Evolutionary conservation across 768 basidiomycete species (phyloP).

Genomic region (Podaxis mareebaensis): DNA sequence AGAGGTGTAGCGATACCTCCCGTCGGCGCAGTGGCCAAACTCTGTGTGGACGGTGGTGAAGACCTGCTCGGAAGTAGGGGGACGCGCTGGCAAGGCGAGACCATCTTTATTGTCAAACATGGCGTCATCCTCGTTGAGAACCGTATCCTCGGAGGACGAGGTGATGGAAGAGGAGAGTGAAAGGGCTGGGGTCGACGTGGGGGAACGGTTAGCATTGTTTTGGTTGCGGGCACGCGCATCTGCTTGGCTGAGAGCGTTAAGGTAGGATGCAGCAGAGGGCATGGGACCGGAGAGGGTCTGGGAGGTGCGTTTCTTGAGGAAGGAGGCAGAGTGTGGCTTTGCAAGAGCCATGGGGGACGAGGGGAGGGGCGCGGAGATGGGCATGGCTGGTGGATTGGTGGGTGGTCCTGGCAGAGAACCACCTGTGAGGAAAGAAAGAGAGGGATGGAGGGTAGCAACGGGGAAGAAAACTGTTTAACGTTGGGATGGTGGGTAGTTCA

Average conservation of each 20-base stretch:
- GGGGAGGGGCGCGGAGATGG: conserved; percentile 19
- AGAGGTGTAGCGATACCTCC: conserved; percentile 68
- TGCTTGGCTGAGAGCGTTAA: conserved; percentile 45
- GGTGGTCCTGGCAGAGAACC: background rate
- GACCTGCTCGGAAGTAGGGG: conserved; percentile 80
- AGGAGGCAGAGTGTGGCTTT: conserved; percentile 43
- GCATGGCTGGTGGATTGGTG: background rate
- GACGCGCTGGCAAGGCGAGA: conserved; percentile 58
- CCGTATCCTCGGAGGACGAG: conserved; percentile 65
- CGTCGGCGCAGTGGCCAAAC: conserved; percentile 88
- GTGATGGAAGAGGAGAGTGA: conserved; percentile 77
- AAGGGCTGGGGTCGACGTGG: conserved; percentile 67
- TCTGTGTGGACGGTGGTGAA: conserved; percentile 84
- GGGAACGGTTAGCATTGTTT: conserved; percentile 32
- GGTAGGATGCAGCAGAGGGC: conserved; percentile 43
- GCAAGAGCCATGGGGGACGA: conserved; percentile 68
- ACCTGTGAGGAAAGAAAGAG: too few relatives aligned
- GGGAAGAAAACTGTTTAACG: conserved; percentile 1
- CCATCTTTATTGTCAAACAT: conserved; percentile 47
- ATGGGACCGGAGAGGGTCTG: conserved; percentile 29
- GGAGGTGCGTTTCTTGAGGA: conserved; percentile 58
- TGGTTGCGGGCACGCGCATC: conserved; percentile 64
- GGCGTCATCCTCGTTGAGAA: conserved; percentile 57
- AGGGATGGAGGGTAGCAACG: background rate
- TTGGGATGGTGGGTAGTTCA: background rate